Evolutionary conservation across 768 basidiomycete species (phyloP).

Genomic region (Asterophora lycoperdoides): DNA sequence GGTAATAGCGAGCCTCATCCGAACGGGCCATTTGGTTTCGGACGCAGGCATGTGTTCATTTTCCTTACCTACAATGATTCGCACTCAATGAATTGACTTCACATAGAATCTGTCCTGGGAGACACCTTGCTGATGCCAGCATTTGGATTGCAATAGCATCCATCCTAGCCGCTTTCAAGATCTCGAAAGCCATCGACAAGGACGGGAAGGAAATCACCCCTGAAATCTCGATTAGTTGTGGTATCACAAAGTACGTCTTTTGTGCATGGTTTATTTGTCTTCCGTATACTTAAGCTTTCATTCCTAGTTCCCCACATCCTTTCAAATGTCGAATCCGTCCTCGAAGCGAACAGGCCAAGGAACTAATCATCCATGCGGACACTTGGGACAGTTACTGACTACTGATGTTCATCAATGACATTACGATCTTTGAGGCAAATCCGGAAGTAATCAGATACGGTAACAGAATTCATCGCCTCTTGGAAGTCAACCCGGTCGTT

Average conservation of each 20-base stretch:
- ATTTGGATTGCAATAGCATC: slow-evolving; percentile 11
- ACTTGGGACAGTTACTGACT: background rate
- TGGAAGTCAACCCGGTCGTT: too few relatives aligned
- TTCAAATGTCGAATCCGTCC: background rate
- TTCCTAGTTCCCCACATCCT: background rate
- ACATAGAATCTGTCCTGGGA: slow-evolving; percentile 28
- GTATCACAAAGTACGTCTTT: background rate
- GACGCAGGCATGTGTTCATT: slow-evolving; percentile 7
- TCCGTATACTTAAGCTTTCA: background rate
- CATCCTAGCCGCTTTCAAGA: background rate
- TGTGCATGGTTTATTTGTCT: background rate
- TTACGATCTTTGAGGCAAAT: too few relatives aligned
- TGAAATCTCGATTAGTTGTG: background rate
- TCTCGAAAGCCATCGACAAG: slow-evolving; percentile 3
- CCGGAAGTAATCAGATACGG: too few relatives aligned
- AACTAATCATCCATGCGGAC: background rate
- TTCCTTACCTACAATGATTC: too few relatives aligned
- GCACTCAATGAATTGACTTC: too few relatives aligned
- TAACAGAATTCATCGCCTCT: too few relatives aligned
- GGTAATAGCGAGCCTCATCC: slow-evolving; percentile 14
- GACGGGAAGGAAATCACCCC: slow-evolving; percentile 5
- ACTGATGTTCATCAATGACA: background rate
- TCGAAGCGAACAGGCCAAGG: background rate
- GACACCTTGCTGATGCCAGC: background rate
- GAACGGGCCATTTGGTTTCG: slow-evolving; percentile 12